Base-by-base conservation (phyloP, 306 rosid species). In the Quercus bicolor region DNA sequence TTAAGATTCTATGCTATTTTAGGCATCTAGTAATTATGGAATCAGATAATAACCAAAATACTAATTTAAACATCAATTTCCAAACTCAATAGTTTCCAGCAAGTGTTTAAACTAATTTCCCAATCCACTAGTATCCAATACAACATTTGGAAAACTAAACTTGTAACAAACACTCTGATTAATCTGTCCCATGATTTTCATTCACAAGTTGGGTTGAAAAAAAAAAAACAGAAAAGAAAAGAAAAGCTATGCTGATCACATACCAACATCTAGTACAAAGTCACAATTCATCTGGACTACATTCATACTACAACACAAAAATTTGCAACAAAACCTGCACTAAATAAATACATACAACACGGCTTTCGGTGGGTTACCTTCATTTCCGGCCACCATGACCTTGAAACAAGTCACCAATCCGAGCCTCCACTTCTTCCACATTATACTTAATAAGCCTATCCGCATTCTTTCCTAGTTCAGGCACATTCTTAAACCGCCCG, bases 331-430 rank as follows among this genome's bases (percentile, higher is more conserved):
- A 78, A 86, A 75, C 80, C 62, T 59, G 65, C 87, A 88, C 79
- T 51, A 77, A 37, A 65, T 85, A 60, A 75, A 60, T 85, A 87
- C 73, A 79, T 78, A 88, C 83, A 83, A 54, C 65, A 81, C 83
- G 68, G 29, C 62, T 77, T 26, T 29, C 31, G 45, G 56, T 26
- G 31, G 71, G 85, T 68, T 78, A 68, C 85, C 86, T 75, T 88
- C 85, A 83, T 79, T 84, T 93, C 83, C 90, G 80, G 87, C 90
- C 94, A 53, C 80, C 77, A 28, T 82, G 80, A 21, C 95, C 94
- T 29, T 68, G 80, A 78, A 95, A 95, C 84, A 95, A 81, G 59
- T 84, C 82, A 0, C 75, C 77, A 45, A 95, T 89, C 84, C 74
- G 81, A 37, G 85, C 89, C 64, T 93, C 93, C 1, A 95, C 65